Percentiles rank a stretch among this genome's conserved stretches.
These are phyloP conservation scores for Candida tunisiensis DNA, from an alignment of 1,139 yeast species.

Conservation along the genomic window DNA sequence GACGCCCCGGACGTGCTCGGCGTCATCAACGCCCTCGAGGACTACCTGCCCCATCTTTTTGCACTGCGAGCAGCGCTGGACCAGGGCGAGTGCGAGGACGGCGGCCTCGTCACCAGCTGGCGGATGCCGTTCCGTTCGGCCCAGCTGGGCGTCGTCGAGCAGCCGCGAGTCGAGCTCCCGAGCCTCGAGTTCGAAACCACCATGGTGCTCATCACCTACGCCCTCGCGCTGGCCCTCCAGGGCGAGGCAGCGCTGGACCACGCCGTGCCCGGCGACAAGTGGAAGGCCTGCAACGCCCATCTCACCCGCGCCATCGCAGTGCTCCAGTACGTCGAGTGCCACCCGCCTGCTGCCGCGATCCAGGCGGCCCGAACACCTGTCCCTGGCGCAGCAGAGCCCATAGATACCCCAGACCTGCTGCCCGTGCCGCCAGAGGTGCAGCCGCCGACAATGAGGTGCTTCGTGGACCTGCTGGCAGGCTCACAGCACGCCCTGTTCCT, in stretches of 20 bases:
- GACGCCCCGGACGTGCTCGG: slow-evolving; percentile 12
- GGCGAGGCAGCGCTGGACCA: slow-evolving; percentile 7
- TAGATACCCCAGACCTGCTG: slow-evolving; percentile 3
- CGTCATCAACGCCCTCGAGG: slow-evolving; percentile 16
- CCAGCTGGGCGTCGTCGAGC: slow-evolving; percentile 7
- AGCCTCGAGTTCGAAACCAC: slow-evolving; percentile 15
- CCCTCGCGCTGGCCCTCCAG: slow-evolving; percentile 11
- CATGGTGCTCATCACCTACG: slow-evolving; percentile 15
- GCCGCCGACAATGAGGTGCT: slow-evolving; percentile 10
- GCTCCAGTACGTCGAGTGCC: slow-evolving; percentile 11
- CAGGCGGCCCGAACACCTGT: no score
- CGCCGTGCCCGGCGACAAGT: slow-evolving; percentile 5
- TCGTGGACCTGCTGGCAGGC: slow-evolving; percentile 13
- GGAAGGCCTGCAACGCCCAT: slow-evolving; percentile 16
- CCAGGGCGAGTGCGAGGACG: slow-evolving; percentile 3
- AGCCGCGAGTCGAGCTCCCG: slow-evolving; percentile 10
- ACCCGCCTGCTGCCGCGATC: no score
- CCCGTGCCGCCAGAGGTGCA: slow-evolving; percentile 10
- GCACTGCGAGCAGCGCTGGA: slow-evolving; percentile 6
- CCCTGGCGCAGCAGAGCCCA: slow-evolving; percentile 7
- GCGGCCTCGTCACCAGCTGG: slow-evolving; percentile 11
- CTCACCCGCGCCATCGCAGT: slow-evolving; percentile 13
- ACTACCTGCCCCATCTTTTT: slow-evolving; percentile 14
- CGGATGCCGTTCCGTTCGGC: slow-evolving; percentile 12
- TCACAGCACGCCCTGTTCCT: slow-evolving; percentile 15